Base-by-base conservation (phyloP, 225 moss, liverwort and hornwort species). In the Marchantia paleacea region DNA sequence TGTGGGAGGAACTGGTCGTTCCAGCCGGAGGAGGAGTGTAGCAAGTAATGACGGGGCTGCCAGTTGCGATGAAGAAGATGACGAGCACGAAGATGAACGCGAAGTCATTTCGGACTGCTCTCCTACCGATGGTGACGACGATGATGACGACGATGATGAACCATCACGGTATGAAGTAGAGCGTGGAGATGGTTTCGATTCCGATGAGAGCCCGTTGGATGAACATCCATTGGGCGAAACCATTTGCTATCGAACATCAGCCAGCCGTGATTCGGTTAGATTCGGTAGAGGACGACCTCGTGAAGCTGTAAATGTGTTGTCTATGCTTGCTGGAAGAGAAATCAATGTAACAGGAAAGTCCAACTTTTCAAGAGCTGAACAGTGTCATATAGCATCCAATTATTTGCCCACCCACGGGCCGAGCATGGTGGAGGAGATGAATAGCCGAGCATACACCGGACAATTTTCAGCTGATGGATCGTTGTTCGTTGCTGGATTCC, bases 401-500 rank as follows among this genome's bases (percentile, higher is more conserved):
- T 94, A 85, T 62, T 74, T 95, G n/a, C 97, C 97, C 0, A 81
- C 82, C 0, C 93, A 95, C 80, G 97, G 93, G n/a, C 93, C 94
- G 8, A 83, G 85, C 2, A 80, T 91, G 52, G 89, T 97, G 82
- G 94, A 93, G 55, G 89, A 85, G 63, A 66, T 88, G 31, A 80
- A 84, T 26, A 94, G 94, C 73, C 91, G 95, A 39, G 95, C 91
- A 10, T 95, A 97, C 76, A 93, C 92, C 57, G 97, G 97, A 31
- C 97, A 97, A 52, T 97, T 93, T 55, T 97, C 97, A 0, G 79
- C 26, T 50, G 90, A 95, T 74, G 97, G 97, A 20, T 85, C 87
- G 51, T 77, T 97, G 55, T 97, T 97, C 74, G 93, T 97, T 22
- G 97, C 95, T 52, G 95, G 92, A 61, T 97, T 93, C 72, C 94